Evolutionary conservation across 768 basidiomycete genomes (phyloP).

Genomic region (Lactarius indigo): DNA sequence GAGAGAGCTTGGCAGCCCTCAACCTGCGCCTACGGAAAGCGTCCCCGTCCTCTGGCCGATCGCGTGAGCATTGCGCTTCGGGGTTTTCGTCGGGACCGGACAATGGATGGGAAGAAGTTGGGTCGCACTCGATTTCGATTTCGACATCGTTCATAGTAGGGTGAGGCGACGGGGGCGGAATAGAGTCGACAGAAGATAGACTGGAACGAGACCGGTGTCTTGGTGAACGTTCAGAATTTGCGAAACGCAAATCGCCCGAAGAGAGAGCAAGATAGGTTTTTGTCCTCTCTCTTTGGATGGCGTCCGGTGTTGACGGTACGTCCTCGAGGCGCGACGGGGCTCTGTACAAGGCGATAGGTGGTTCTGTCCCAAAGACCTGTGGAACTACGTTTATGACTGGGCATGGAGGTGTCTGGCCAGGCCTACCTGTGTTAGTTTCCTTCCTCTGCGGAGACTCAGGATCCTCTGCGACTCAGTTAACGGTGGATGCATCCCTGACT

Average conservation of each 20-base stretch:
- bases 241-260: conserved; percentile 5
- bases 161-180: neutral
- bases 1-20: conserved; percentile 51
- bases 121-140: conserved; percentile 1
- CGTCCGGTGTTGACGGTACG: neutral
- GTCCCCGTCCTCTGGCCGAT: neutral
- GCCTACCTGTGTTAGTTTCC: conserved; percentile 50
- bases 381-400: neutral
- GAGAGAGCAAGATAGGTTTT: conserved; percentile 25
- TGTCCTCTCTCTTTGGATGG: conserved; percentile 27
- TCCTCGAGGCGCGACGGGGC: conserved; percentile 30
- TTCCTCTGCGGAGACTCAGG: conserved; percentile 43
- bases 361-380: conserved; percentile 50
- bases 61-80: neutral
- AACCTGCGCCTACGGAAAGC: conserved; percentile 37
- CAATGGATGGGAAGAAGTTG: neutral
- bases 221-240: neutral
- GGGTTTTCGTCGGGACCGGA: conserved; percentile 1
- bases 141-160: neutral
- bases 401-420: neutral
- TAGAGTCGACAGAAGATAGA: conserved; percentile 15
- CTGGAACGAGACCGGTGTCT: conserved; percentile 14
- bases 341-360: conserved; percentile 42
- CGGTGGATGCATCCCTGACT: conserved; percentile 1
- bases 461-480: conserved; percentile 37